Evolutionary conservation across 148 eudicot genomes (phyloP).

Genomic region (Chenopodium album): DNA sequence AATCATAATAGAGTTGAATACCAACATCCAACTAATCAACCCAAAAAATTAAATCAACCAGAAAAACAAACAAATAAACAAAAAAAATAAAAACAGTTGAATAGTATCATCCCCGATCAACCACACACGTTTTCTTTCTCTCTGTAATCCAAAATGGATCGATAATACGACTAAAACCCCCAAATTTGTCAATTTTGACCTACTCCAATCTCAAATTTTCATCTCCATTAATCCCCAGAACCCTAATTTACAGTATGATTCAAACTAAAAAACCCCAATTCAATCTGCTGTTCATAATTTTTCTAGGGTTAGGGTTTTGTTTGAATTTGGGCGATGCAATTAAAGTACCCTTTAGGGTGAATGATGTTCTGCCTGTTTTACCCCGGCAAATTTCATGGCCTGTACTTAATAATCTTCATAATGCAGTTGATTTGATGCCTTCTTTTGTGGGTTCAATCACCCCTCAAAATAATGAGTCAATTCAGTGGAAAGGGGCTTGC

Average conservation of each 20-base stretch:
- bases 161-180: neutral
- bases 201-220: neutral
- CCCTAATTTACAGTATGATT: constrained; percentile 9
- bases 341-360: constrained; percentile 66
- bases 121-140: neutral
- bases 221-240: neutral
- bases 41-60: neutral
- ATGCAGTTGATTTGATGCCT: constrained; percentile 86
- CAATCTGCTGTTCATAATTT: constrained; percentile 17
- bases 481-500: constrained; percentile 90
- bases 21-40: neutral
- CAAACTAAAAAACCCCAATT: constrained; percentile 15
- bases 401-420: constrained; percentile 74
- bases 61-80: neutral
- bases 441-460: constrained; percentile 72
- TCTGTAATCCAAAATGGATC: neutral
- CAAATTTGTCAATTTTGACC: neutral
- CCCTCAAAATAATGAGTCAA: constrained; percentile 44
- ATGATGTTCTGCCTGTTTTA: constrained; percentile 81
- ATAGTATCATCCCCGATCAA: neutral
- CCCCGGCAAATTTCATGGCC: constrained; percentile 94
- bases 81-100: neutral
- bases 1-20: too few species aligned
- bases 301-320: constrained; percentile 51
- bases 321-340: constrained; percentile 47